Base-by-base conservation (phyloP, 441 rosid species). In the Mallotus repandus region DNA sequence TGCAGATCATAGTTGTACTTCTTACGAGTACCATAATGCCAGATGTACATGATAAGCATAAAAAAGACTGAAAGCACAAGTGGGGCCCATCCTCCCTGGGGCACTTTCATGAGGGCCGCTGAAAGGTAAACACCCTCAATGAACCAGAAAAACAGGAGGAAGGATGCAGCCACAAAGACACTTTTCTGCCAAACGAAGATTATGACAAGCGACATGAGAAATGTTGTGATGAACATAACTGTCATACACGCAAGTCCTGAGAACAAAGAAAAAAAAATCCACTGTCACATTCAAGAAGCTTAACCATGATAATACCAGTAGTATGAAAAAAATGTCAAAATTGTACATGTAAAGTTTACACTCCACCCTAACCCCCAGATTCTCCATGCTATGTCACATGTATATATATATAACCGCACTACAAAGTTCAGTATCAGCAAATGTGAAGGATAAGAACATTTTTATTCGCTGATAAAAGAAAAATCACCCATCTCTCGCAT, bases 1-100 rank as follows among this genome's bases (percentile, higher is more conserved):
- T 92, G 98, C 57, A 94, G 84, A 76, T 92, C 99, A 55, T 81
- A 91, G 81, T 79, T 88, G 87, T 94, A 94, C 84, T 94, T 94
- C 85, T 74, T 86, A 69, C 94, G 87, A 55, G 93, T 88, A 49
- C 97, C 97, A 76, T 94, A 92, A 76, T 91, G 98, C 98, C 99
- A 94, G 69, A 89, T 85, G 77, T 73, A 94, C 99, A 94, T 94
- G 70, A 89, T 74, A 21, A 82, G 67, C 97, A 94, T 84, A 79
- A 87, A 85, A 79, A 89, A 70, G 66, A 79, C 68, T 1, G 97
- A 84, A 13, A 94, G 88, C 75, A 86, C 94, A 71, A 94, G 84
- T 60, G 99, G 92, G 4, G 86, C 93, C 99, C 98, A 94, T 49
- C 96, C 98, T 72, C 98, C 98, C 78, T 89, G 88, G 53, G 94